Evolutionary conservation across 1,284 basidiomycete genomes (phyloP), one percentile per base, ranked within the genome.

Genomic region (Meira nashicola): DNA sequence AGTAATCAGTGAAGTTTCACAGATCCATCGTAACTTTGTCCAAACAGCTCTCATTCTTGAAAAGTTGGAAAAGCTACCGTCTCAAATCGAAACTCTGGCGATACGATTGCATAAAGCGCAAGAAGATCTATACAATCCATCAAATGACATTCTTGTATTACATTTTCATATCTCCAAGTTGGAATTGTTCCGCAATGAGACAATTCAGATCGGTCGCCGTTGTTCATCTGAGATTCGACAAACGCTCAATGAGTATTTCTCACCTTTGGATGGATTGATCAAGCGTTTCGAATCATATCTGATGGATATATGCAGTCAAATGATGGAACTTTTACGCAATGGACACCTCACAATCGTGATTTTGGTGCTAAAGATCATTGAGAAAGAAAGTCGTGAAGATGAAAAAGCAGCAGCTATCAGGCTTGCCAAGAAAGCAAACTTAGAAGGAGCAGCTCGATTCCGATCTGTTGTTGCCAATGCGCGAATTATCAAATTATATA

Each of bases 361-460:
- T 54, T 89, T 89, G 70, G 80, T 98, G 55, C 81, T 93, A 74
- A 97, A 97, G 82, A 90, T 98, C 60, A 88, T 91, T 40, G 93
- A 98, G 78, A 84, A 91, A 21, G 95, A 98, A 78, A 90, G 89
- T 4, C 85, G 85, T 67, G 90, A 92, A 77, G 95, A 98, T 74
- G 91, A 98, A 80, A 95, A 94, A 83, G 92, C 89, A 87, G 93
- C 21, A 86, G 92, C 90, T 14, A 90, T 98, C 77, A 85, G 89
- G 55, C 86, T 97, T 8, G 89, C 97, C 55, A 95, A 94, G 79
- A 93, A 92, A 75, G 93, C 92, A 48, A 89, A 94, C 44, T 64
- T 75, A 2, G 73, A 77, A 40, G 73, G 73, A 9, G 70, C 77
- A 1, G 68, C 72, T 0, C 67, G 74, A 10, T 76, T 77, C 64